A percentile compares a stretch with the other conserved stretches of the same genome.
Evolutionary conservation across 2,329 filamentous ascomycete genomes (phyloP).

Genomic region (Madurella mycetomatis): DNA sequence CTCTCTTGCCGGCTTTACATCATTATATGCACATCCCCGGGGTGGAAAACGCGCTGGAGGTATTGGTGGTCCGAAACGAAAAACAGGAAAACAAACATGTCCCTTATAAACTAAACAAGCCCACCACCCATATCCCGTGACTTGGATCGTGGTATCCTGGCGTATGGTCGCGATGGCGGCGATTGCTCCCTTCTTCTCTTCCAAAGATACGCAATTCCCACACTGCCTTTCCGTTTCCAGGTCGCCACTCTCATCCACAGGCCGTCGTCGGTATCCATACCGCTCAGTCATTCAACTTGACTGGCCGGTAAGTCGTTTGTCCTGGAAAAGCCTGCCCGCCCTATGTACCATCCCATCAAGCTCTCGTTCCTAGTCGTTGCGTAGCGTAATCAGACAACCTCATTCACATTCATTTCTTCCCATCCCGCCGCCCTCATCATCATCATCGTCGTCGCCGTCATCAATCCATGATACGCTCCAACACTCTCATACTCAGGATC

Average conservation of each 20-base stretch:
- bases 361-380: background rate
- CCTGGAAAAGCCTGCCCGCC: background rate
- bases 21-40: background rate
- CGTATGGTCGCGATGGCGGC: background rate
- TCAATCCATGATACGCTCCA: constrained; percentile 54
- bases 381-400: background rate
- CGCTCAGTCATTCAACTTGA: background rate
- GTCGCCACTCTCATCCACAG: background rate
- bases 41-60: background rate
- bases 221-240: background rate
- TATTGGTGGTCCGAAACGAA: background rate
- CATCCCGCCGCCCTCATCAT: background rate
- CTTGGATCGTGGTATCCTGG: background rate
- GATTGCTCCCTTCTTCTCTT: background rate
- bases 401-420: background rate
- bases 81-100: background rate
- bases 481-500: constrained; percentile 85
- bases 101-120: background rate
- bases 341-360: background rate
- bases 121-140: background rate
- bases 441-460: background rate
- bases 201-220: background rate
- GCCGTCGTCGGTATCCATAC: background rate
- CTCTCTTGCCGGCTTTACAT: too few species aligned
- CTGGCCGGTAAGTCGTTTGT: background rate